Base-by-base conservation (phyloP, 1,139 yeast species). In the Scheffersomyces illinoinensis region DNA sequence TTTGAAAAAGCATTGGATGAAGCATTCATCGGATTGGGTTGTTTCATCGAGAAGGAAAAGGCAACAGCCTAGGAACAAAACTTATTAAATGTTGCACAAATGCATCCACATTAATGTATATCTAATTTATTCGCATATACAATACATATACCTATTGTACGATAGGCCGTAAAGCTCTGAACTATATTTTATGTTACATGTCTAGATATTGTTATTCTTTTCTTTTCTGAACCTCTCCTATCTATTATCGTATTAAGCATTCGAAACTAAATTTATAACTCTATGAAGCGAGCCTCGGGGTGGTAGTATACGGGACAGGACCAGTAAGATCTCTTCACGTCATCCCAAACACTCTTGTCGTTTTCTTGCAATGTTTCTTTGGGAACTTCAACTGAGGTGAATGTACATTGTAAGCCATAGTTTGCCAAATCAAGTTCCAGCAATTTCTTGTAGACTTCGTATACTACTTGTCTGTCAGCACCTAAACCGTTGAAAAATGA, bases 401-500 rank as follows among this genome's bases (percentile, higher is more conserved):
- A 92, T 14, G 76, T 71, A 59, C 91, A 86, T 50, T 77, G 68
- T 67, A 93, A 76, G 2, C 98, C 98, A 69, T 90, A 93, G 66
- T 90, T 91, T 55, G 79, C 79, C 66, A 93, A 79, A 71, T 93
- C 98, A 59, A 92, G 75, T 65, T 88, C 91, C 6, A 91, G 97
- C 61, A 93, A 87, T 66, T 86, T 84, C 70, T 86, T 88, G 77
- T 93, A 93, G 17, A 93, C 98, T 68, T 93, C 97, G 72, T 93
- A 93, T 60, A 93, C 85, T 12, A 93, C 85, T 70, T 90, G 87
- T 68, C 98, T 82, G 68, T 93, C 98, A 6, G 98, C 98, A n/a
- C 98, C 98, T 49, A 93, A 81, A 0, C 98, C 98, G 68, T 93
- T 93, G 79, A 93, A 93, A 71, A 92, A 93, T 1, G 97, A 91